Evolutionary conservation across 2,329 filamentous ascomycete species (phyloP).

Genomic region (Pseudocercospora pini-densiflorae): DNA sequence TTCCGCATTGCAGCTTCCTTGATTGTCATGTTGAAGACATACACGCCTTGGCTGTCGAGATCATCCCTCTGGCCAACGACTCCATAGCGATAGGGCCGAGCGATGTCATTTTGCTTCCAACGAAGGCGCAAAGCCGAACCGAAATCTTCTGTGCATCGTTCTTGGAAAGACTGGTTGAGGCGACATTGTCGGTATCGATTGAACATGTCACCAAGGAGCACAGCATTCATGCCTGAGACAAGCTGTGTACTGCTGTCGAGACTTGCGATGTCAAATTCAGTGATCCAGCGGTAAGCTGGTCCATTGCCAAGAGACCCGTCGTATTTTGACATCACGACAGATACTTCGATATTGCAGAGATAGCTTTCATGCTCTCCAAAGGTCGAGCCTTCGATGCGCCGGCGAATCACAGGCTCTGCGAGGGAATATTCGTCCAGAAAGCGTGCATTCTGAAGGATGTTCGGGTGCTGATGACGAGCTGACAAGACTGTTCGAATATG

Average conservation of each 20-base stretch:
- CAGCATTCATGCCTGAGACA: conserved; percentile 11
- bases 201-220: conserved; percentile 15
- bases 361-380: conserved; percentile 11
- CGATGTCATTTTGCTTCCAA: conserved; percentile 9
- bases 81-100: conserved; percentile 13
- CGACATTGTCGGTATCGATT: conserved; percentile 11
- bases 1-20: conserved; percentile 10
- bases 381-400: conserved; percentile 12
- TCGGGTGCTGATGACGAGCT: conserved; percentile 15
- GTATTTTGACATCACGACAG: conserved; percentile 19
- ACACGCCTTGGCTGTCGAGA: neutral
- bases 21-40: conserved; percentile 14
- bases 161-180: conserved; percentile 12
- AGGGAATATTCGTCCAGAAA: conserved; percentile 18
- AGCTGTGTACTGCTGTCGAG: neutral
- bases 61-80: conserved; percentile 3
- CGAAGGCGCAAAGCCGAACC: neutral
- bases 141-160: conserved; percentile 13
- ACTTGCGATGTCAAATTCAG: neutral
- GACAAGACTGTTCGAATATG: conserved; percentile 17
- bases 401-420: conserved; percentile 11
- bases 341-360: conserved; percentile 16
- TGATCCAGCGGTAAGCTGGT: conserved; percentile 17
- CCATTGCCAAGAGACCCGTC: conserved; percentile 19
- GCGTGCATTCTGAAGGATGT: conserved; percentile 15